These are phyloP conservation scores for Thraustotheca clavata DNA, from an alignment of 352 stramenopile species.

Conservation along the genomic window DNA sequence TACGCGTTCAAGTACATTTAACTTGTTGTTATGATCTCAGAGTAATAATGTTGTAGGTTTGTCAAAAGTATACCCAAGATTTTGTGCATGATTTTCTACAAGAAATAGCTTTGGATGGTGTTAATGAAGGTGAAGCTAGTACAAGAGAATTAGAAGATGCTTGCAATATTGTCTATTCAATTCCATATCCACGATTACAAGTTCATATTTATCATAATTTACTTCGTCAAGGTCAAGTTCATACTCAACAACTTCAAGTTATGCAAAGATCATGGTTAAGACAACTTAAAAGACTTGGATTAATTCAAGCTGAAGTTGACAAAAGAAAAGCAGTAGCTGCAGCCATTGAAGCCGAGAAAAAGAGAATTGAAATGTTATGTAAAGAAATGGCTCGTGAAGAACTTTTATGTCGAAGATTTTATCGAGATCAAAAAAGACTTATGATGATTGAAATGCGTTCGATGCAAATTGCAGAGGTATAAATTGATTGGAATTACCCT, in stretches of 20 bases:
- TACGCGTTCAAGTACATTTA: constrained; percentile 13
- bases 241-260: constrained; percentile 31
- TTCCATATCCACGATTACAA: constrained; percentile 11
- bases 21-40: constrained; percentile 14
- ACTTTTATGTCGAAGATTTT: constrained; percentile 46
- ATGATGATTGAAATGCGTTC: constrained; percentile 53
- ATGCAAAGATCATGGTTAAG: constrained; percentile 33
- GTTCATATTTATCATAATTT: constrained; percentile 25
- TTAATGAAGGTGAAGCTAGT: not conserved
- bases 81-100: constrained; percentile 26
- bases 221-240: constrained; percentile 27
- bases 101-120: constrained; percentile 25
- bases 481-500: not conserved
- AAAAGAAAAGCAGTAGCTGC: constrained; percentile 44
- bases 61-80: constrained; percentile 24
- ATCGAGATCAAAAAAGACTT: constrained; percentile 48
- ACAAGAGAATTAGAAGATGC: not conserved
- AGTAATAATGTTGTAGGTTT: constrained; percentile 19
- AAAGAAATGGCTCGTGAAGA: constrained; percentile 71
- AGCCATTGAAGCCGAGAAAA: constrained; percentile 40
- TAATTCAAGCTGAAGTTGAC: constrained; percentile 40
- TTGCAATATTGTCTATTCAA: constrained; percentile 11
- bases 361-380: constrained; percentile 29
- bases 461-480: constrained; percentile 30
- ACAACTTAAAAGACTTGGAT: constrained; percentile 37